Percentiles rank a stretch among this genome's conserved stretches.
Conservation (phyloP, 2,329 filamentous ascomycete genomes). For the Cladosporium cucumerinum region DNA sequence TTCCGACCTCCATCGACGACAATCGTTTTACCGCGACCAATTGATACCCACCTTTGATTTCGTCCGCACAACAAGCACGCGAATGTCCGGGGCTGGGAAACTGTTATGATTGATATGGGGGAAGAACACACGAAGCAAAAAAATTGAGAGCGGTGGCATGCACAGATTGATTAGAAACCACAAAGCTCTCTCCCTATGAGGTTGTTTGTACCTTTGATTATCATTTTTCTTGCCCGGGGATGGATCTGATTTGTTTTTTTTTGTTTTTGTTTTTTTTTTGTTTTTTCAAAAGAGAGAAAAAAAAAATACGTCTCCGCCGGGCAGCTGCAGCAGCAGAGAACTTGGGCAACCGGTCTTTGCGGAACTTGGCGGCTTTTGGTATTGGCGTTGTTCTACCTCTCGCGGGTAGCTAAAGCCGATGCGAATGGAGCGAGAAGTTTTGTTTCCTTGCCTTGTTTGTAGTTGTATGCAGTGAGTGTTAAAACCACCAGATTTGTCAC, state of each 20-base stretch:
- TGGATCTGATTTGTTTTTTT: too few relatives aligned
- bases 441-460: neutral
- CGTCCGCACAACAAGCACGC: slow-evolving; percentile 8
- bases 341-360: neutral
- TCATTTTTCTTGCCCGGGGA: neutral
- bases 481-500: neutral
- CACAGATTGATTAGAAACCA: slow-evolving; percentile 11
- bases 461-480: neutral
- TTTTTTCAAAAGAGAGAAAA: neutral
- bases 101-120: neutral
- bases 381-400: neutral
- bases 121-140: neutral
- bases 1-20: slow-evolving; percentile 9
- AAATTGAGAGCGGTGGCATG: neutral
- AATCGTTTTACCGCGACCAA: slow-evolving; percentile 9
- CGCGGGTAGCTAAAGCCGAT: neutral
- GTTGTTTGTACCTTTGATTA: neutral
- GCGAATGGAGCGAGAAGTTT: too few relatives aligned
- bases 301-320: slow-evolving; percentile 1
- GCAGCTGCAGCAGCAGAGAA: neutral
- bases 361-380: neutral
- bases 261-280: too few relatives aligned
- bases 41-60: slow-evolving; percentile 16
- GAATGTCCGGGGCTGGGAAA: neutral
- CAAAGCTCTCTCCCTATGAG: neutral